phyloP scores from a whole-genome alignment of 441 rosid genomes.

The Adansonia madagascariensis region DNA sequence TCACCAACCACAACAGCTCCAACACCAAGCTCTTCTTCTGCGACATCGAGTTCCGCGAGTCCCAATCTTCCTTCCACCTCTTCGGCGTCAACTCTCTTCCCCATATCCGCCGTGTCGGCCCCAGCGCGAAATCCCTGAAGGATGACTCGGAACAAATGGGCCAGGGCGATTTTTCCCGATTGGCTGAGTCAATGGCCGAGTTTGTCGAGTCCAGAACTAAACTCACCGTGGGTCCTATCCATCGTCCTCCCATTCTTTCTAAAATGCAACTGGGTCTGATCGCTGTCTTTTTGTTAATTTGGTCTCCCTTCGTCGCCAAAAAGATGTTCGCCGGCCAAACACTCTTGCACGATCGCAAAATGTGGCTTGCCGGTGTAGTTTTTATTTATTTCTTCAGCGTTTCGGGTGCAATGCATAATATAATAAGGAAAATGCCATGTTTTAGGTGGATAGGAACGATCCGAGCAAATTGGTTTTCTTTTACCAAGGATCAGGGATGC shows the following conservation, averaged over 20 bases:
- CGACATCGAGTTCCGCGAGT: constrained; percentile 76
- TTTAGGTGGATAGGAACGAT: constrained; percentile 72
- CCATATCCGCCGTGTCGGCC: constrained; percentile 78
- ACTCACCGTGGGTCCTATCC: constrained; percentile 70
- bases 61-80: constrained; percentile 72
- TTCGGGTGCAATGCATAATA: constrained; percentile 88
- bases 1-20: constrained; percentile 60
- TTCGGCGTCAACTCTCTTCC: constrained; percentile 89
- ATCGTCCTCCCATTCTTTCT: constrained; percentile 73
- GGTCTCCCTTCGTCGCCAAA: constrained; percentile 60
- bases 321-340: constrained; percentile 62
- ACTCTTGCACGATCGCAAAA: constrained; percentile 61
- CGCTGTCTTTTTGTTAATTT: constrained; percentile 37
- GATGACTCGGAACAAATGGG: constrained; percentile 82
- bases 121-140: constrained; percentile 51
- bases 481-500: constrained; percentile 94
- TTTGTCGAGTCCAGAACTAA: constrained; percentile 67
- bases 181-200: constrained; percentile 88
- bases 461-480: constrained; percentile 80
- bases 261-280: constrained; percentile 50
- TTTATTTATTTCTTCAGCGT: constrained; percentile 90
- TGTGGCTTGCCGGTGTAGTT: constrained; percentile 71
- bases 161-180: constrained; percentile 67
- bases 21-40: constrained; percentile 77
- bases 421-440: constrained; percentile 92